Conservation (phyloP, 2,329 filamentous ascomycete genomes). For the Pseudogymnoascus sp. region DNA sequence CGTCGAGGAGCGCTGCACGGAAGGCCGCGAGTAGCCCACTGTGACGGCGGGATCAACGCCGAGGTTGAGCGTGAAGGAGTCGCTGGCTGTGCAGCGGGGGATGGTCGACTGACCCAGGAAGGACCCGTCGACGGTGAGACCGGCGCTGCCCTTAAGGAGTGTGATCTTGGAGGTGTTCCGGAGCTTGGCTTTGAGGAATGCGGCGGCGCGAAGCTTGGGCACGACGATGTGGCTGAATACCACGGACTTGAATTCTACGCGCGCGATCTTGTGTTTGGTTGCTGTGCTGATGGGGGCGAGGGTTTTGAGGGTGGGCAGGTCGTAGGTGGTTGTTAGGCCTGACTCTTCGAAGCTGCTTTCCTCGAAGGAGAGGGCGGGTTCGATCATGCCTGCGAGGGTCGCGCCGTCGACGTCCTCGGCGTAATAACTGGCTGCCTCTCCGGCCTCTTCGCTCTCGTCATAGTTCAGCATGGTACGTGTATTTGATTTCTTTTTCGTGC, state of each 20-base stretch:
- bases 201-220: slow-evolving; percentile 51
- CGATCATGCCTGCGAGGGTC: slow-evolving; percentile 12
- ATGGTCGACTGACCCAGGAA: slow-evolving; percentile 51
- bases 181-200: slow-evolving; percentile 51
- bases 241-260: slow-evolving; percentile 42
- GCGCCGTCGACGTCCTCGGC: slow-evolving; percentile 16
- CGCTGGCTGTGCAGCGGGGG: slow-evolving; percentile 47
- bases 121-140: slow-evolving; percentile 53
- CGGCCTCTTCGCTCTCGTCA: slow-evolving; percentile 15
- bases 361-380: slow-evolving; percentile 34
- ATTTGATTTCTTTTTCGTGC: too few relatives aligned
- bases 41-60: slow-evolving; percentile 52
- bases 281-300: slow-evolving; percentile 42
- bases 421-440: slow-evolving; percentile 5
- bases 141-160: slow-evolving; percentile 45
- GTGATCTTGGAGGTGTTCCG: slow-evolving; percentile 48
- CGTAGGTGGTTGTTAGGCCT: slow-evolving; percentile 53
- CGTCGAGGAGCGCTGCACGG: slow-evolving; percentile 41
- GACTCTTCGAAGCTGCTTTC: slow-evolving; percentile 50
- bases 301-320: slow-evolving; percentile 50
- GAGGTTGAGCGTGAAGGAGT: slow-evolving; percentile 44
- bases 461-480: too few relatives aligned
- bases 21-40: slow-evolving; percentile 48
- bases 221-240: slow-evolving; percentile 50
- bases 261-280: slow-evolving; percentile 52